Conservation (phyloP, 129 eudicot genomes). For the Logfia minima region DNA sequence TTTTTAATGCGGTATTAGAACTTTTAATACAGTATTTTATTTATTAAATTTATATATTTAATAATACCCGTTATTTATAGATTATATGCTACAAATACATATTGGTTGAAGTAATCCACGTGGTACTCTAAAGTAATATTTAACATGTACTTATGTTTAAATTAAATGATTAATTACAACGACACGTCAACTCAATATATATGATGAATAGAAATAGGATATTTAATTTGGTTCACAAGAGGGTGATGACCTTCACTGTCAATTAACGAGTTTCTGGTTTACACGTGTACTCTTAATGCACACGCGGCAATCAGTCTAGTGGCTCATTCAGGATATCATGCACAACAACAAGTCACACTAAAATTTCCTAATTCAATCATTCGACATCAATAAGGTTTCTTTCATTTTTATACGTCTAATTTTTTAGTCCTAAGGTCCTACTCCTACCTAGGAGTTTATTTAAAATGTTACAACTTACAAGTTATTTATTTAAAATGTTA, state of each 20-base stretch:
- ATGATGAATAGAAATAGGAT: not conserved
- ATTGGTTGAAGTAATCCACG: no score
- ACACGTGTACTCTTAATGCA: slow-evolving; percentile 18
- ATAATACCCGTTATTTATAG: no score
- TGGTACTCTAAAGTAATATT: no score
- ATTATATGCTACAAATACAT: no score
- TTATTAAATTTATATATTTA: no score
- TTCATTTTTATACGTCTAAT: not conserved
- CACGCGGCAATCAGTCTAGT: slow-evolving; percentile 17
- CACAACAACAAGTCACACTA: slow-evolving; percentile 17
- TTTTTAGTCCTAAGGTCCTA: not conserved
- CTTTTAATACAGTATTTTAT: no score
- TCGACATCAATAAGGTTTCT: slow-evolving; percentile 17
- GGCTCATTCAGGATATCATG: slow-evolving; percentile 21
- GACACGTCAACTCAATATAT: not conserved
- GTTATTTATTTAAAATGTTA: not conserved
- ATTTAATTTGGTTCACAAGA: slow-evolving; percentile 23
- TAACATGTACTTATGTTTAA: no score
- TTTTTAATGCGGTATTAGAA: no score
- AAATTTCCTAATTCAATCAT: slow-evolving; percentile 14
- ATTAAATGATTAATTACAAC: not conserved
- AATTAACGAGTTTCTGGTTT: not conserved
- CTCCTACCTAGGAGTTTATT: not conserved
- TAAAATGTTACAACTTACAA: no score
- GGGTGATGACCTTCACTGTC: slow-evolving; percentile 11